phyloP scores from a whole-genome alignment of 2,329 filamentous ascomycete genomes.

The Macroventuria anomochaeta region DNA sequence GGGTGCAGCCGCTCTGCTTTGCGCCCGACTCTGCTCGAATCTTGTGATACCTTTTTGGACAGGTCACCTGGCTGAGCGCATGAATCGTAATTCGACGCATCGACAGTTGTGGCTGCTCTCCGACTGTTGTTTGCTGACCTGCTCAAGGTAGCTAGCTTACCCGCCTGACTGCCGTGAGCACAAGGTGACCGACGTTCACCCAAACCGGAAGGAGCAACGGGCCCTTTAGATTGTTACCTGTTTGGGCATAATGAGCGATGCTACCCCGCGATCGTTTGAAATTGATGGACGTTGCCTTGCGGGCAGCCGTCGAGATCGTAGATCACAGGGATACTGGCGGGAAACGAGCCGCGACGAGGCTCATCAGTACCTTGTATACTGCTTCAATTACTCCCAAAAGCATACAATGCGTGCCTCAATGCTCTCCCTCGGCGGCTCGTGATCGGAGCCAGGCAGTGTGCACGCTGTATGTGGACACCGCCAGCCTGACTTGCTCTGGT shows the following conservation, averaged over 20 bases:
- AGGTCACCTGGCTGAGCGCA: slow-evolving; percentile 9
- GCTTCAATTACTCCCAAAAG: slow-evolving; percentile 21
- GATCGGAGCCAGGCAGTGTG: slow-evolving; percentile 19
- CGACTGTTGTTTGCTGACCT: slow-evolving; percentile 9
- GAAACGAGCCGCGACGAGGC: slow-evolving; percentile 1
- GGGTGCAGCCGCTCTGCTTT: slow-evolving; percentile 1
- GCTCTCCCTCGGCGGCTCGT: slow-evolving; percentile 30
- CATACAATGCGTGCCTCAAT: slow-evolving; percentile 34
- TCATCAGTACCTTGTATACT: not conserved
- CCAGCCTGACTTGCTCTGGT: slow-evolving; percentile 24
- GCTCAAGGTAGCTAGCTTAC: slow-evolving; percentile 13
- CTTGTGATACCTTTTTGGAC: not conserved
- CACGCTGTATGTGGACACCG: slow-evolving; percentile 39
- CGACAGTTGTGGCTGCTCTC: not conserved
- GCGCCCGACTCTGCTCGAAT: not conserved
- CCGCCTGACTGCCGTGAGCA: slow-evolving; percentile 9
- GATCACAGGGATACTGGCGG: slow-evolving; percentile 14
- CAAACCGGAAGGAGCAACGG: slow-evolving; percentile 12
- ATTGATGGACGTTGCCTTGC: not conserved
- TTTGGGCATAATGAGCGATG: slow-evolving; percentile 6
- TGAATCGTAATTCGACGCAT: slow-evolving; percentile 4
- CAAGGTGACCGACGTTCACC: slow-evolving; percentile 15
- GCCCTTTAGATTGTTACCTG: not conserved
- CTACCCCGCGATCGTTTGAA: slow-evolving; percentile 11
- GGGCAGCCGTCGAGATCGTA: not conserved